Conservation (phyloP, 2,329 filamentous ascomycete species). For the Rhynchosporium agropyri region DNA sequence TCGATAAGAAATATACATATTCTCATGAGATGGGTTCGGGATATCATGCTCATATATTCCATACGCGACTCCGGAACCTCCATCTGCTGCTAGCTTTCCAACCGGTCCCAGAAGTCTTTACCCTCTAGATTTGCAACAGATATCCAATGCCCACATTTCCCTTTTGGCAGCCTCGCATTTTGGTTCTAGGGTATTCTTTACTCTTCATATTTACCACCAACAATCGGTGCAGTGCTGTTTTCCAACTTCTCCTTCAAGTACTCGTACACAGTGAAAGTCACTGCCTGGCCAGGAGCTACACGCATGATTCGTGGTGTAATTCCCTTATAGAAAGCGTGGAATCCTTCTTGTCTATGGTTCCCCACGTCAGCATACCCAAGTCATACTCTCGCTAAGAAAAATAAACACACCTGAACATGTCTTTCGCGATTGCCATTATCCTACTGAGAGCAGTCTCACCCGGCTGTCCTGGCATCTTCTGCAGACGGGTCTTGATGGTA, state of each 20-base stretch:
- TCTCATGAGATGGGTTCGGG: slow-evolving; percentile 24
- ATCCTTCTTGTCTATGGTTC: slow-evolving; percentile 75
- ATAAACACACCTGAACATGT: slow-evolving; percentile 76
- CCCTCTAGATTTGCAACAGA: background rate
- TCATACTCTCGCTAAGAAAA: background rate
- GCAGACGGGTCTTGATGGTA: slow-evolving; percentile 96
- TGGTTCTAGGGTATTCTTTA: slow-evolving; percentile 41
- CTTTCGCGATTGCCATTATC: slow-evolving; percentile 75
- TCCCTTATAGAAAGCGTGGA: slow-evolving; percentile 97
- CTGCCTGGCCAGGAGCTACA: slow-evolving; percentile 90
- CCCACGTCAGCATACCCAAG: slow-evolving; percentile 15
- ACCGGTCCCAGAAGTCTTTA: background rate
- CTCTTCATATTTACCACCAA: slow-evolving; percentile 69
- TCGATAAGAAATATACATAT: background rate
- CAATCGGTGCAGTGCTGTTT: slow-evolving; percentile 58
- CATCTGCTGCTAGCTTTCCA: background rate
- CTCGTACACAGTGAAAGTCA: slow-evolving; percentile 77
- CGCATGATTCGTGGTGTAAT: slow-evolving; percentile 98
- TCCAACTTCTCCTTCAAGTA: slow-evolving; percentile 74
- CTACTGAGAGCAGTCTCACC: slow-evolving; percentile 80
- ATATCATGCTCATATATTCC: slow-evolving; percentile 27
- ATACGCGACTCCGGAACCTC: background rate
- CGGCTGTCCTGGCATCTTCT: slow-evolving; percentile 81
- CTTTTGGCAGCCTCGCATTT: background rate
- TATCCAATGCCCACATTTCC: background rate